Base-by-base conservation (phyloP, 2,329 filamentous ascomycete genomes). In the Neoarthrinium moseri region DNA sequence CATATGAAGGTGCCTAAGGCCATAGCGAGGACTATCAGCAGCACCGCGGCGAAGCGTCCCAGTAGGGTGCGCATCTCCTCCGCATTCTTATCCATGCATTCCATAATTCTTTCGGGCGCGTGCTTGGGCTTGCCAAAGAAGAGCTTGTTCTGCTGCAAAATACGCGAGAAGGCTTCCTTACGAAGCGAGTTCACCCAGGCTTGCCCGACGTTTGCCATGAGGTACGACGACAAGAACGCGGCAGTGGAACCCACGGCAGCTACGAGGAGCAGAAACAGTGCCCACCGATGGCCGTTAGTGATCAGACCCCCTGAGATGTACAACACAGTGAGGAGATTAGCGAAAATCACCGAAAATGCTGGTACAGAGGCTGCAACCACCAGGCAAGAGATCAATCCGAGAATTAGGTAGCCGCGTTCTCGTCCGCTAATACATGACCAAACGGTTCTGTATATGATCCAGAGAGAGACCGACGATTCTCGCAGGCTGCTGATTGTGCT, bases 41-140 rank as follows among this genome's bases (percentile, higher is more conserved):
- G 65, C 43, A 87, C 81, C 1, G 87, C 86, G 1, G 85, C 75
- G 58, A 96, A 95, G 2, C 87, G 80, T 2, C 88, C 87, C 0
- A 95, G 75, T 0, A 97, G 70, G 55, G 89, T 91, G 7, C 88
- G 80, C 80, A 94, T 91, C 60, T 96, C 90, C 61, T 97, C 91
- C 0, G 86, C 87, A 56, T 89, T 88, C 13, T 86, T 80, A 57
- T 95, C 89, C 0, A 97, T 75, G 35, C 79, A 86, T 49, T 89
- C 83, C 1, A 77, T 82, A 33, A 97, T 74, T 2, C 75, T 73
- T 1, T 74, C 72, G 0, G 86, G 70, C 0, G 77, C 80, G 62
- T 94, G 87, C 26, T 74, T 72, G 2, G 85, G 74, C 40, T 76
- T 71, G 51, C 90, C 84, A 55, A 95, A 95, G 85, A 91, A 97